Percentiles rank a stretch among this genome's conserved stretches.
Conservation (phyloP, 1,139 yeast genomes). For the Nakaseomyces sp. region DNA sequence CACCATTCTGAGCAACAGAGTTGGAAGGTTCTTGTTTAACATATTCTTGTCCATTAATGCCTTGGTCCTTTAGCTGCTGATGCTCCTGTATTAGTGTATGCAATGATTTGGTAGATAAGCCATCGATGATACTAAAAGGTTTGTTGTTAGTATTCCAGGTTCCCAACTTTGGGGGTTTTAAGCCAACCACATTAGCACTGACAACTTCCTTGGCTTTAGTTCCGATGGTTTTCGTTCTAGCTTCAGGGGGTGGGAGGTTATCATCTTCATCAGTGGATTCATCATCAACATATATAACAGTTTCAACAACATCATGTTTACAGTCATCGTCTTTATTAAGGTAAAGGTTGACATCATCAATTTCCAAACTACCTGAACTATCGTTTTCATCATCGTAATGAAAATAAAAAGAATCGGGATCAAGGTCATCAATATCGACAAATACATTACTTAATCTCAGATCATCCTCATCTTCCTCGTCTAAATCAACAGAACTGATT, state of each 20-base stretch:
- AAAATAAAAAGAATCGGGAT: constrained; percentile 33
- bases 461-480: constrained; percentile 25
- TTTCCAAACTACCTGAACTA: constrained; percentile 21
- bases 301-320: constrained; percentile 23
- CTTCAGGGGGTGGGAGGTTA: constrained; percentile 57
- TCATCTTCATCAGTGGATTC: constrained; percentile 92
- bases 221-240: constrained; percentile 47
- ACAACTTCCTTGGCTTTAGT: constrained; percentile 79
- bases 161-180: constrained; percentile 86
- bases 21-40: constrained; percentile 11
- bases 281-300: constrained; percentile 38
- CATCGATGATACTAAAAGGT: constrained; percentile 92
- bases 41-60: constrained; percentile 9
- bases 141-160: constrained; percentile 82
- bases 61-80: constrained; percentile 24
- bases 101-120: constrained; percentile 76
- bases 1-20: constrained; percentile 31
- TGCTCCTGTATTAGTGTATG: constrained; percentile 34
- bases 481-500: constrained; percentile 4
- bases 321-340: constrained; percentile 10
- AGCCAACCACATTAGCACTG: constrained; percentile 73
- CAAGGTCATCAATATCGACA: constrained; percentile 33
- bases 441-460: constrained; percentile 30
- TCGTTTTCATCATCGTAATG: constrained; percentile 27
- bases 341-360: constrained; percentile 11